phyloP scores from a whole-genome alignment of 1,139 yeast species.

The Candida sp. region DNA sequence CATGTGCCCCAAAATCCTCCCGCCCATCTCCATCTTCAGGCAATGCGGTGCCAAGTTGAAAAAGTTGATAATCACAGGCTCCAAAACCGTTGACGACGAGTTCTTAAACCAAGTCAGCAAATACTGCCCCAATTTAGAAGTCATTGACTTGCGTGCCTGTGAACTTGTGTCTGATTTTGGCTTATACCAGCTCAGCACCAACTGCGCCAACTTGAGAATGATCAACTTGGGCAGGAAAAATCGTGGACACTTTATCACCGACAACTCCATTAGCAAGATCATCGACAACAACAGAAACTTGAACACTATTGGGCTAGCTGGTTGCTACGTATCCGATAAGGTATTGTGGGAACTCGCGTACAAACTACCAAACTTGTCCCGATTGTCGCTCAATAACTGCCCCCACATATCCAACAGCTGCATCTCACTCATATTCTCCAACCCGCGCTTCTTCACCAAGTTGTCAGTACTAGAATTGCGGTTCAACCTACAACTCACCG shows the following conservation, averaged over 20 bases:
- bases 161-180: constrained; percentile 80
- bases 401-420: constrained; percentile 65
- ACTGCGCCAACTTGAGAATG: constrained; percentile 57
- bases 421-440: constrained; percentile 58
- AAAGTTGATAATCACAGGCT: constrained; percentile 77
- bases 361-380: constrained; percentile 56
- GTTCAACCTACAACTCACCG: constrained; percentile 58
- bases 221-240: constrained; percentile 84
- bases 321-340: constrained; percentile 79
- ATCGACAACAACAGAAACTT: constrained; percentile 57
- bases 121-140: constrained; percentile 61
- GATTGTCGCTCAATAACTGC: constrained; percentile 84
- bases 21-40: constrained; percentile 52
- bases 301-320: constrained; percentile 86
- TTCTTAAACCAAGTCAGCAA: constrained; percentile 56
- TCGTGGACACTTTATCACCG: constrained; percentile 72
- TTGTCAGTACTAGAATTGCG: constrained; percentile 81
- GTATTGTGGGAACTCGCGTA: constrained; percentile 82
- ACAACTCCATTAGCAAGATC: constrained; percentile 63
- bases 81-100: constrained; percentile 64
- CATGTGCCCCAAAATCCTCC: constrained; percentile 77
- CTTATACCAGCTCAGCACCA: constrained; percentile 61
- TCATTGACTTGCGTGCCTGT: constrained; percentile 85
- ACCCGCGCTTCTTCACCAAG: constrained; percentile 47
- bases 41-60: constrained; percentile 40